Base-by-base conservation (phyloP, 805 yeast genomes). In the Blastobotrys mokoenaii region DNA sequence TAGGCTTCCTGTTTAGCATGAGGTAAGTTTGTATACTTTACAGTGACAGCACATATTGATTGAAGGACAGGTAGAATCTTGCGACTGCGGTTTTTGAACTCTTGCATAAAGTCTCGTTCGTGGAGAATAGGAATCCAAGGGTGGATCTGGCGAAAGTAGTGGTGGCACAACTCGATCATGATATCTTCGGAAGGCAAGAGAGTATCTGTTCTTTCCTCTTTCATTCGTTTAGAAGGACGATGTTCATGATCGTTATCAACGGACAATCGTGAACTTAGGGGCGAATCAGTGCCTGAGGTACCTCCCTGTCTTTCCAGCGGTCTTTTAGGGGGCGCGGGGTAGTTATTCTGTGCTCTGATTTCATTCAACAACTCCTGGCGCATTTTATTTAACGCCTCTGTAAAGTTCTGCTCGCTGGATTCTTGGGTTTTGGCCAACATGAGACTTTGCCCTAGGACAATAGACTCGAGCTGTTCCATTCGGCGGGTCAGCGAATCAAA, bases 71-170 rank as follows among this genome's bases (percentile, higher is more conserved):
- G 31, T 3, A 20, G n/a, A 34, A 10, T 34, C 16, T 34, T n/a
- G 14, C 7, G 18, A 4, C 16, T 17, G 12, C 18, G 14, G 7
- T 17, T 17, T 33, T 14, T 8, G 14, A 32, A 10, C 29, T 27
- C 43, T 25, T 39, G 33, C 33, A 20, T 12, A 18, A 40, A 17
- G 29, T 32, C 12, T 32, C 12, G 12, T 20, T 27, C 20, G 29
- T 41, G 48, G 4, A 46, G 22, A 29, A 46, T 46, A 3, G 48
- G 48, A 15, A 46, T 46, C 44, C 44, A 46, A 2, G 48, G 48
- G 16, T 46, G 48, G 16, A 45, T 30, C 8, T 18, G 34, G 7
- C 17, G n/a, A 16, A 45, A 45, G 30, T 38, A 45, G 22, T 41
- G n/a, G 22, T 33, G 37, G 9, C 43, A 16, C 3, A 45, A 29